Evolutionary conservation across 192 early-diverging fungal species (phyloP), one percentile per base, ranked within the genome.

Genomic region (Podila epicladia): DNA sequence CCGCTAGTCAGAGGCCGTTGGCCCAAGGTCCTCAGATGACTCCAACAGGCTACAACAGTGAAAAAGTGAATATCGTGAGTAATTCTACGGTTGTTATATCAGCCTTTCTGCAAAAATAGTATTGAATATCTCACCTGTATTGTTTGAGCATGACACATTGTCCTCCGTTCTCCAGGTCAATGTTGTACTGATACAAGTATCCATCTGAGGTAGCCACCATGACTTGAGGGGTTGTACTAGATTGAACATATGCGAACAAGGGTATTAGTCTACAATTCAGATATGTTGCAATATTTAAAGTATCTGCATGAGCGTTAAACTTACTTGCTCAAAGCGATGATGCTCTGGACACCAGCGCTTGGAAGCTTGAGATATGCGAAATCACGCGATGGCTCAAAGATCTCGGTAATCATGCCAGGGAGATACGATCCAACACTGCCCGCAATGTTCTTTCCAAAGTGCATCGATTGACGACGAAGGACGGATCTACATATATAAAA

Each of bases 321-420:
- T 38, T 79, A 90, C 89, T 80, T 92, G 83, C 91, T 92, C 66
- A 95, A 83, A 17, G 92, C 94, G 20, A 93, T 91, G 13, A 93
- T 83, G 71, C 93, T 93, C 74, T 92, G 91, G 28, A 92, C 91
- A 65, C 92, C 91, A 11, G 91, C 82, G 45, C 87, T 85, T 20
- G 97, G 97, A 28, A 98, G 82, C 82, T 96, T 97, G 29, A 96
- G 89, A 66, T 92, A 94, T 9, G 96, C 96, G 86, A 98, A 99
- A 82, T 99, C 95, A 11, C 98, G 87, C 58, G 93, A 86, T 6
- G 97, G 97, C 83, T 98, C 97, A 93, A 93, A 98, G 62, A 98
- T 96, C 66, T 98, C 96, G 5, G 96, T 95, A 1, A 96, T 71
- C 48, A 87, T 85, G 69, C 95, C 93, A 8, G 98, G 98, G 53